phyloP scores from a whole-genome alignment of 805 yeast genomes.

The Priceomyces fermenticarens region DNA sequence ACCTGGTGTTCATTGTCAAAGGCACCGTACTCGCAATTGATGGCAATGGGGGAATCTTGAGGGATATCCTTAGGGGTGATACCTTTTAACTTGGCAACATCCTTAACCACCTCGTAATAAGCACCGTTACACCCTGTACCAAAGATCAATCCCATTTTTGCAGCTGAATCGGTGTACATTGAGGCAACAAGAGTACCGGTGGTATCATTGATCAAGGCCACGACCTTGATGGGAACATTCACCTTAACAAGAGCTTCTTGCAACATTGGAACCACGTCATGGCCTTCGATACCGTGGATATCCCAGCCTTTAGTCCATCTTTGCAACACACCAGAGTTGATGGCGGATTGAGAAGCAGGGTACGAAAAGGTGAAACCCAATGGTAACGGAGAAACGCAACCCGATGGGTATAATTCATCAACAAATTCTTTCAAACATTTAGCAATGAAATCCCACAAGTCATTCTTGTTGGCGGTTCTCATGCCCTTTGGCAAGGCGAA shows the following conservation, averaged over 20 bases:
- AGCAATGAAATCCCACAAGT: constrained; percentile 85
- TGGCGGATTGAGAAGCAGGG: constrained; percentile 81
- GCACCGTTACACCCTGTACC: constrained; percentile 99
- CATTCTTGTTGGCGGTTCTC: constrained; percentile 76
- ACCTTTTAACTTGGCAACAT: constrained; percentile 81
- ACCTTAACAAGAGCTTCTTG: constrained; percentile 66
- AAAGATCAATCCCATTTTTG: constrained; percentile 92
- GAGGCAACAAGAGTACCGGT: constrained; percentile 97
- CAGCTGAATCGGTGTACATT: constrained; percentile 81
- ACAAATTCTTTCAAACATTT: constrained; percentile 71
- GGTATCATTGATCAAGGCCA: constrained; percentile 93
- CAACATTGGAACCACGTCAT: constrained; percentile 89
- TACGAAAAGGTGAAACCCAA: constrained; percentile 94
- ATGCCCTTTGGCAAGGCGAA: constrained; percentile 72
- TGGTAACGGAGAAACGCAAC: constrained; percentile 59
- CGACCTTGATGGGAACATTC: constrained; percentile 76
- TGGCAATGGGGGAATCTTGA: constrained; percentile 77
- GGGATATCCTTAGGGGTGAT: constrained; percentile 61
- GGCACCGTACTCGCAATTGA: constrained; percentile 98
- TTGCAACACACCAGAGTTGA: constrained; percentile 84
- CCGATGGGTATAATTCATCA: constrained; percentile 64
- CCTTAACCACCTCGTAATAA: constrained; percentile 72
- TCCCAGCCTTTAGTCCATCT: constrained; percentile 99
- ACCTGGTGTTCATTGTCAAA: constrained; percentile 85
- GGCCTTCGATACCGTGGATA: constrained; percentile 88